Conservation (phyloP, 768 basidiomycete species). For the Lyophyllum atratum region DNA sequence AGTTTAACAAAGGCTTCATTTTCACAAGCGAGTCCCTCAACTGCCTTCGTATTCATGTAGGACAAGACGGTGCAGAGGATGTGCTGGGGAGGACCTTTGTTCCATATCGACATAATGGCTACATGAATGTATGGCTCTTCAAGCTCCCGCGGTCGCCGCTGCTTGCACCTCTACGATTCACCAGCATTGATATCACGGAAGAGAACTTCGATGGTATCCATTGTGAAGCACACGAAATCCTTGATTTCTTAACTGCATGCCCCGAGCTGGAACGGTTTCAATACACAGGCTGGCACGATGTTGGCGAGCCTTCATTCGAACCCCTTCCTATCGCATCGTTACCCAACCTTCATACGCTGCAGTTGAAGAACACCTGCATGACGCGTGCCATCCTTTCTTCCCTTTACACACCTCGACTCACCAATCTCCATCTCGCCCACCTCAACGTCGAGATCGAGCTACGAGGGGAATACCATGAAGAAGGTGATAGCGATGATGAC, state of each 20-base stretch:
- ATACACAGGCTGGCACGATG: conserved; percentile 54
- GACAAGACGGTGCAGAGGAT: conserved; percentile 36
- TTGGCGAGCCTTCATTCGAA: conserved; percentile 33
- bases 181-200: conserved; percentile 60
- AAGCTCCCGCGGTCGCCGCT: conserved; percentile 47
- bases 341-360: conserved; percentile 59
- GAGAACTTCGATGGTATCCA: conserved; percentile 34
- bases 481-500: conserved; percentile 77
- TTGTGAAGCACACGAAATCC: conserved; percentile 49
- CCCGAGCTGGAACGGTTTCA: conserved; percentile 62
- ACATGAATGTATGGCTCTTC: conserved; percentile 51
- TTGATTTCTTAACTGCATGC: conserved; percentile 62
- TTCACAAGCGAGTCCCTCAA: conserved; percentile 29
- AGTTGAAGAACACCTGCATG: conserved; percentile 59
- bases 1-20: conserved; percentile 24
- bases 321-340: conserved; percentile 48
- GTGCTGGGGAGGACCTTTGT: conserved; percentile 32
- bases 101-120: conserved; percentile 26
- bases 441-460: conserved; percentile 65
- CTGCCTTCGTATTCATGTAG: conserved; percentile 38
- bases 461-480: conserved; percentile 40
- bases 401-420: conserved; percentile 61
- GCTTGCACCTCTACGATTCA: conserved; percentile 55
- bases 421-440: conserved; percentile 62
- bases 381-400: conserved; percentile 66